These are phyloP conservation scores for Coemansia javaensis DNA, from an alignment of 192 early-diverging fungal species.

Conservation along the genomic window DNA sequence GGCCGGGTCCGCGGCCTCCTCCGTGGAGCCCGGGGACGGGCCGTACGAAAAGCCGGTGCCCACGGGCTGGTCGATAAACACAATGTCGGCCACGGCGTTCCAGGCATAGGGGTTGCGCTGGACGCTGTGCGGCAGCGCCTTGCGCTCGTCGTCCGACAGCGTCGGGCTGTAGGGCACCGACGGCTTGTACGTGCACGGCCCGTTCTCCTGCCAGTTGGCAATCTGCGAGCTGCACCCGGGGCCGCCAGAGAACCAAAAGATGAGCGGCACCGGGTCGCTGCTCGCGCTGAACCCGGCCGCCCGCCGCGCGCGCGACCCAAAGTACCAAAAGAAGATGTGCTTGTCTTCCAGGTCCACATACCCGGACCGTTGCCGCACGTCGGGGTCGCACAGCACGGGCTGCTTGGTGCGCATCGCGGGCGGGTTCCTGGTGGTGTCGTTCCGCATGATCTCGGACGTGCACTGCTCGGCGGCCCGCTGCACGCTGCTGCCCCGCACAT, in stretches of 20 bases:
- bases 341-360: slow-evolving; percentile 61
- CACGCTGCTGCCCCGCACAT: background rate
- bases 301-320: slow-evolving; percentile 55
- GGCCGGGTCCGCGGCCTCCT: slow-evolving; percentile 40
- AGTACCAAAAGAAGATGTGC: slow-evolving; percentile 69
- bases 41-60: slow-evolving; percentile 72
- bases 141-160: slow-evolving; percentile 39
- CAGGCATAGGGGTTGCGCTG: slow-evolving; percentile 55
- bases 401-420: slow-evolving; percentile 59
- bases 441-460: slow-evolving; percentile 6
- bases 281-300: slow-evolving; percentile 17
- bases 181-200: slow-evolving; percentile 56
- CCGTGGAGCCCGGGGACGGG: slow-evolving; percentile 44
- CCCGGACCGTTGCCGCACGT: slow-evolving; percentile 82
- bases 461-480: slow-evolving; percentile 4
- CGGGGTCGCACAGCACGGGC: slow-evolving; percentile 77
- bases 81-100: slow-evolving; percentile 66
- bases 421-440: slow-evolving; percentile 17
- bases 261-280: slow-evolving; percentile 56
- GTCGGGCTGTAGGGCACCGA: background rate
- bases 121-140: slow-evolving; percentile 35
- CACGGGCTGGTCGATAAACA: slow-evolving; percentile 55
- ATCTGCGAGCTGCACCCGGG: slow-evolving; percentile 73
- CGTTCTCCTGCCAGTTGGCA: slow-evolving; percentile 73
- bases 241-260: slow-evolving; percentile 73